phyloP scores from a whole-genome alignment of 805 yeast genomes.

The Candida silvatica region DNA sequence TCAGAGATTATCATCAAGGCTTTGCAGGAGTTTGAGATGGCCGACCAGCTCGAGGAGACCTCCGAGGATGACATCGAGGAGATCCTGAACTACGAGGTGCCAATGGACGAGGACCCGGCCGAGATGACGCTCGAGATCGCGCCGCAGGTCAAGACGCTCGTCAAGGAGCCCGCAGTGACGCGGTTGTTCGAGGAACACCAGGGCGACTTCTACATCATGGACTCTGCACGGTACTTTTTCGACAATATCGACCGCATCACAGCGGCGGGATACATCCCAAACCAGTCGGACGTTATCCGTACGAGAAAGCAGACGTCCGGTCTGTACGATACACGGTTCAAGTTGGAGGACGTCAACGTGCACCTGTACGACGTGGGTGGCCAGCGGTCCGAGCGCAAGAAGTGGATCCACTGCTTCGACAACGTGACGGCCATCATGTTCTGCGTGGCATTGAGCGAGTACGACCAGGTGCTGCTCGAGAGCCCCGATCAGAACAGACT shows the following conservation, averaged over 20 bases:
- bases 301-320: constrained; percentile 93
- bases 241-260: constrained; percentile 57
- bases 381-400: constrained; percentile 89
- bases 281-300: constrained; percentile 68
- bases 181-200: constrained; percentile 49
- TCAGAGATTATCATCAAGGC: constrained; percentile 66
- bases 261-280: constrained; percentile 55
- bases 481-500: constrained; percentile 68
- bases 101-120: constrained; percentile 42
- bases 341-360: constrained; percentile 57
- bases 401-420: constrained; percentile 97
- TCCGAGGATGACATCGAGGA: constrained; percentile 31
- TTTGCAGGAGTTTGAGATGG: constrained; percentile 40
- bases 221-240: constrained; percentile 75
- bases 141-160: constrained; percentile 38
- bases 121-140: constrained; percentile 39
- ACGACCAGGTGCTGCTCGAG: constrained; percentile 79
- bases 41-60: constrained; percentile 24
- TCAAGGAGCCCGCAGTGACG: constrained; percentile 50
- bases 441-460: constrained; percentile 86
- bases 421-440: constrained; percentile 84
- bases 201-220: constrained; percentile 73
- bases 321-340: constrained; percentile 74
- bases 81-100: constrained; percentile 36
- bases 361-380: constrained; percentile 88